Percentiles rank a stretch among this genome's conserved stretches.
Conservation (phyloP, 768 basidiomycete genomes). For the Tylopilus subfusipes region DNA sequence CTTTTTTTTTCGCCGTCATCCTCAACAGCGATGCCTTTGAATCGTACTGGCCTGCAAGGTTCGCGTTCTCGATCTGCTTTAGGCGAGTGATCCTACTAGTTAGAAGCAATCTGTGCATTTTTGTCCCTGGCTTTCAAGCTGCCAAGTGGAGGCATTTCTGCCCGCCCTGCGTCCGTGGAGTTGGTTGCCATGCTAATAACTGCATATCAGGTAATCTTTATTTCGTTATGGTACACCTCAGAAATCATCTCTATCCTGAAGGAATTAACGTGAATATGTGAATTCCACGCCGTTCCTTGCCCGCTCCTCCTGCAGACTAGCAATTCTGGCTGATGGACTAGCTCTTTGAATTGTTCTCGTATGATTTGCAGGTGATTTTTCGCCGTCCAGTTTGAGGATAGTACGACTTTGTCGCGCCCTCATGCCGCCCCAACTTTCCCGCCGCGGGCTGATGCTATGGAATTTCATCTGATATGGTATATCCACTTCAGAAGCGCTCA, state of each 20-base stretch:
- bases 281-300: too few relatives aligned
- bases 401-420: neutral
- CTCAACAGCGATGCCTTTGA: neutral
- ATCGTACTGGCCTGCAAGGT: too few relatives aligned
- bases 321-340: neutral
- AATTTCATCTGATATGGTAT: neutral
- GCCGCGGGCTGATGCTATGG: neutral
- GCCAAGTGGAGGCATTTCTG: slow-evolving; percentile 9
- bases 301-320: too few relatives aligned
- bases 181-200: neutral
- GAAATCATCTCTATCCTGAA: neutral
- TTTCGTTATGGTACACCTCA: neutral
- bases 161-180: neutral
- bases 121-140: neutral
- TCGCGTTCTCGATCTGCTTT: too few relatives aligned
- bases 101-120: neutral
- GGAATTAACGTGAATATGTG: neutral
- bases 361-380: neutral
- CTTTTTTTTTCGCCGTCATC: neutral
- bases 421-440: too few relatives aligned
- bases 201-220: neutral
- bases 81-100: too few relatives aligned
- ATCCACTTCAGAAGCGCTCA: neutral
- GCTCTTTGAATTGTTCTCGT: neutral
- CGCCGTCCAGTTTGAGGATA: too few relatives aligned